Base-by-base conservation (phyloP, 768 basidiomycete genomes). In the Psilocybe cubensis region DNA sequence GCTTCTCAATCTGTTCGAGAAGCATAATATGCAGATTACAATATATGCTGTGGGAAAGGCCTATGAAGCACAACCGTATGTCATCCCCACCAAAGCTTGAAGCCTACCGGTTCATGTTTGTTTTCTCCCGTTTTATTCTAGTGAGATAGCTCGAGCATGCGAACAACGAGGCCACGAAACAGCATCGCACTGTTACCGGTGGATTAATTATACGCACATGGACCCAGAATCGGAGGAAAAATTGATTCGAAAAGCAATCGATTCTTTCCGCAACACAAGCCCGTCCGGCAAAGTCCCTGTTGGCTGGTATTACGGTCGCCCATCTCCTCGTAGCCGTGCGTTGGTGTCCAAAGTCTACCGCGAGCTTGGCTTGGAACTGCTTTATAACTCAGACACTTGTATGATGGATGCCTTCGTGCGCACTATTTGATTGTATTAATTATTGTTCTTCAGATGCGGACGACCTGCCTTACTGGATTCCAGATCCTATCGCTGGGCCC, bases 21-120 rank as follows among this genome's bases (percentile, higher is more conserved):
- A 63, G 28, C 52, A 63, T 25, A 57, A 59, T 8, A 59, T 63
- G 50, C 41, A 38, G 20, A 50, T 63, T 11, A 63, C 61, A 2
- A 57, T 63, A 17, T 63, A 63, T 21, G 61, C 61, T 24, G 61
- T 63, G 10, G 61, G 61, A 11, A 63, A 63, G 44, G 61, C 61
- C 1, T 63, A 63, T 29, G 61, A 63, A 21, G 23, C 24, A 1
- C 33, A 63, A 14, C 61, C 61, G 61, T 63, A 35, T 21, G 58
- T 54, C n/a, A 11, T 29, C 43, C 29, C 33, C 14, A 11, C 31
- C n/a, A n/a, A n/a, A n/a, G n/a, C n/a, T n/a, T n/a, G n/a, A n/a
- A n/a, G n/a, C n/a, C n/a, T n/a, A n/a, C n/a, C n/a, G n/a, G n/a
- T n/a, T n/a, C n/a, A n/a, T n/a, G n/a, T n/a, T n/a, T n/a, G n/a